A percentile compares a stretch with the other conserved stretches of the same genome.
Evolutionary conservation across 164 flowering plant species (phyloP).

Genomic region (Vitis rupestris): DNA sequence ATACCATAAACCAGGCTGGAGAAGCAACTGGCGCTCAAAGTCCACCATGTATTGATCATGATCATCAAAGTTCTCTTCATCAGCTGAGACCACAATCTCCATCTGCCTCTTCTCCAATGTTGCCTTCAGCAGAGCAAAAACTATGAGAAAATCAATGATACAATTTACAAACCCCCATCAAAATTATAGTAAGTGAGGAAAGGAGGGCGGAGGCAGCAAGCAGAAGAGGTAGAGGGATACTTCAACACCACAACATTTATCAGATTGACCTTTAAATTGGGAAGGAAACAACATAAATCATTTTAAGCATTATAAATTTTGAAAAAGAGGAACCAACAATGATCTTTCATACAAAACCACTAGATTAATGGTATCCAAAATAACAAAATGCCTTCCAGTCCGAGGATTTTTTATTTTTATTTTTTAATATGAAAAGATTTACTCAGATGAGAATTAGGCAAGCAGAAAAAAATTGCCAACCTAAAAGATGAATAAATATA

Average conservation of each 20-base stretch:
- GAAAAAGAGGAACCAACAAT: too few species aligned
- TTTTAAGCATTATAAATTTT: too few species aligned
- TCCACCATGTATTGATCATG: slow-evolving; percentile 35
- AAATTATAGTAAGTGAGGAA: too few species aligned
- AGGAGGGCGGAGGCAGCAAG: too few species aligned
- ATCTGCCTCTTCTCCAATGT: slow-evolving; percentile 30
- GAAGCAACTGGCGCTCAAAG: slow-evolving; percentile 51
- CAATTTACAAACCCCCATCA: neutral
- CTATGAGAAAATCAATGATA: neutral
- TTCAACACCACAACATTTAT: too few species aligned
- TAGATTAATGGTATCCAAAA: neutral
- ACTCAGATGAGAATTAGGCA: neutral
- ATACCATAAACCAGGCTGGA: slow-evolving; percentile 54
- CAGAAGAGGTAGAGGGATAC: too few species aligned
- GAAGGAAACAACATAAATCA: too few species aligned
- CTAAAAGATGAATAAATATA: neutral
- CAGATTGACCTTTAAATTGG: too few species aligned
- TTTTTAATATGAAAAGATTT: neutral
- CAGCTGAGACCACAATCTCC: slow-evolving; percentile 21
- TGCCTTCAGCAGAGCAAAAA: slow-evolving; percentile 28
- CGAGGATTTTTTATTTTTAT: neutral
- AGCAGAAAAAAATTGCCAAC: neutral
- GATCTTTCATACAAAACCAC: too few species aligned
- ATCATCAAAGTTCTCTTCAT: slow-evolving; percentile 30
- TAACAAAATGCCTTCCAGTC: neutral